phyloP scores from a whole-genome alignment of 345 rosid genomes.

The Eucalyptus urophylla region DNA sequence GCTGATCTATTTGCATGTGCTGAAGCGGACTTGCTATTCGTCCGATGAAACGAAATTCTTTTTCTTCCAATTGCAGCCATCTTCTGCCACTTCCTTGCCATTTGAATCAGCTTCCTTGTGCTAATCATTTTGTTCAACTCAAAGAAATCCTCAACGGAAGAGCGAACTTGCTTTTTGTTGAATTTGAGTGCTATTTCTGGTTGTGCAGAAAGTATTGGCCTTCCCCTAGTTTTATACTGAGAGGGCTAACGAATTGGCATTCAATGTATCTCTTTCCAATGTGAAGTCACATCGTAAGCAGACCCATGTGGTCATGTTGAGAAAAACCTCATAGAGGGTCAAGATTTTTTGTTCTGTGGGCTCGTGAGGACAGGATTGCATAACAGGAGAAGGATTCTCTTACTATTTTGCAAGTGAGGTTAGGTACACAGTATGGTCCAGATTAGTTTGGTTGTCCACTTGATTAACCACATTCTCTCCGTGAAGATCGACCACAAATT shows the following conservation, averaged over 20 bases:
- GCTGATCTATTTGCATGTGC: background rate
- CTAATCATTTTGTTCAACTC: background rate
- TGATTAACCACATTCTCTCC: background rate
- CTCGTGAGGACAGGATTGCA: background rate
- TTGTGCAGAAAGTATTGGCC: background rate
- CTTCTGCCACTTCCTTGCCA: slow-evolving; percentile 6
- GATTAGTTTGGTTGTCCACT: background rate
- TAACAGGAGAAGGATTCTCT: background rate
- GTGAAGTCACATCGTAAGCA: background rate
- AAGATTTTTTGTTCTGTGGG: background rate
- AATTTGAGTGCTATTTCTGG: background rate
- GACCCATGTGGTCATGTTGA: background rate
- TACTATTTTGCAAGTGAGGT: background rate
- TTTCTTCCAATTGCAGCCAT: background rate
- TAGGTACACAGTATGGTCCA: background rate
- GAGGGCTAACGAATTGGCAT: background rate
- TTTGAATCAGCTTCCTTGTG: background rate
- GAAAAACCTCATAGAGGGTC: background rate
- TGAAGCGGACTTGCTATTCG: background rate
- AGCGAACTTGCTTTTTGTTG: background rate
- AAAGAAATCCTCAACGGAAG: background rate
- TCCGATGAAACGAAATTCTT: background rate
- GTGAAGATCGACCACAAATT: background rate
- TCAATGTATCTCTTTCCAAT: background rate
- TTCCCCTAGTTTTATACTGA: background rate